Base-by-base conservation (phyloP, 208 protist species). In the Jaenimonas drosophilae region DNA sequence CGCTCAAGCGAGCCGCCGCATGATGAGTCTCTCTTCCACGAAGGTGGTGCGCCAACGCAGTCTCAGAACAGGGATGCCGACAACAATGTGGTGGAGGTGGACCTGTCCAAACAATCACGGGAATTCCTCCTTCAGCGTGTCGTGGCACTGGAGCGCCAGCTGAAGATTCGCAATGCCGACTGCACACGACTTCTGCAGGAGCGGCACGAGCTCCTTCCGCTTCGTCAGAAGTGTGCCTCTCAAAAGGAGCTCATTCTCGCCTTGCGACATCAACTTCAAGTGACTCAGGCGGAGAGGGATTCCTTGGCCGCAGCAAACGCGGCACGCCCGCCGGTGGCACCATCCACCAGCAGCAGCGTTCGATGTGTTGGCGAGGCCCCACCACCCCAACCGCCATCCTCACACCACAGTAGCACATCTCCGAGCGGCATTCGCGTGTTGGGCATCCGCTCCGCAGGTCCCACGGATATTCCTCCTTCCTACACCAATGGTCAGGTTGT, bases 91-190 rank as follows among this genome's bases (percentile, higher is more conserved):
- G 45, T 34, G 6, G 45, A 33, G 6, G 17, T 40, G 14, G 45
- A 53, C 20, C 49, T 83, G 3, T 56, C 53, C 16, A 28, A 49
- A 1, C 62, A 86, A 48, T 76, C 76, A 1, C 70, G 66, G 2
- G 61, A 72, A 17, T 77, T 84, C 39, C 61, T 80, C 14, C 54
- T 76, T 4, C 59, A 70, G 42, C 63, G 74, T 6, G 63, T 86
- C 49, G 21, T 29, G 3, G 74, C 66, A 2, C 58, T 90, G 14
- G 67, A 78, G 50, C 63, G 54, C 14, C 64, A 90, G 50, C 64
- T 90, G 17, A 71, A 51, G 16, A 60, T 66, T 19, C 76, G 74
- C 46, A 86, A 78, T 48, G 48, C 38, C 6, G 76, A 81, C 49
- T 86, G 69, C 41, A 52, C 59, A 3, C 63, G 56, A 7, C 60